These are phyloP conservation scores for Lepidium sativum DNA, from an alignment of 345 rosid species.

Conservation along the genomic window DNA sequence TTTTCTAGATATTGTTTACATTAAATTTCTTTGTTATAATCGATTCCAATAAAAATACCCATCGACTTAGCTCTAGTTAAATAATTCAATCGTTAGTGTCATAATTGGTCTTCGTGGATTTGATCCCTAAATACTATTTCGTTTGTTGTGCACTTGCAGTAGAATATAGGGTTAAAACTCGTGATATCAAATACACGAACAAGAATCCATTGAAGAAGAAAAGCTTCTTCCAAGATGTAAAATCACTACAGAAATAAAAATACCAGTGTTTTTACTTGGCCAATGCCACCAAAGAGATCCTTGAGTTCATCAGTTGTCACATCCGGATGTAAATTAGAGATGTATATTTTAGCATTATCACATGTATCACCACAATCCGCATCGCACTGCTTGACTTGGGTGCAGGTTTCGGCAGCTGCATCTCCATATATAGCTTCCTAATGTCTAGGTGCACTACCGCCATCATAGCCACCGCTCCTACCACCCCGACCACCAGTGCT, in stretches of 20 bases:
- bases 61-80: too few relatives aligned
- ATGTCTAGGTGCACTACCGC: constrained; percentile 44
- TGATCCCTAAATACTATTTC: too few relatives aligned
- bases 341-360: constrained; percentile 90
- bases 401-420: constrained; percentile 33
- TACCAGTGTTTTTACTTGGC: constrained; percentile 60
- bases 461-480: constrained; percentile 54
- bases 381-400: constrained; percentile 82
- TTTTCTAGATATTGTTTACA: too few relatives aligned
- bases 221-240: not conserved
- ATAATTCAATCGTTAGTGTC: too few relatives aligned
- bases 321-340: constrained; percentile 91
- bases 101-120: too few relatives aligned
- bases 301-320: constrained; percentile 80
- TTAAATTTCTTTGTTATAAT: too few relatives aligned
- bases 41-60: too few relatives aligned
- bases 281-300: constrained; percentile 95
- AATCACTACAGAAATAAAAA: constrained; percentile 19
- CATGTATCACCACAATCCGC: constrained; percentile 70
- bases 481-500: constrained; percentile 46
- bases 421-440: constrained; percentile 48
- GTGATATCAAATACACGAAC: not conserved
- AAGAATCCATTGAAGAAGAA: not conserved
- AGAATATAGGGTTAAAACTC: too few relatives aligned
- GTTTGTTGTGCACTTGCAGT: too few relatives aligned